Percentiles rank a stretch among this genome's conserved stretches.
Conservation (phyloP, 169 alveolate species). For the Theileria annulata region DNA sequence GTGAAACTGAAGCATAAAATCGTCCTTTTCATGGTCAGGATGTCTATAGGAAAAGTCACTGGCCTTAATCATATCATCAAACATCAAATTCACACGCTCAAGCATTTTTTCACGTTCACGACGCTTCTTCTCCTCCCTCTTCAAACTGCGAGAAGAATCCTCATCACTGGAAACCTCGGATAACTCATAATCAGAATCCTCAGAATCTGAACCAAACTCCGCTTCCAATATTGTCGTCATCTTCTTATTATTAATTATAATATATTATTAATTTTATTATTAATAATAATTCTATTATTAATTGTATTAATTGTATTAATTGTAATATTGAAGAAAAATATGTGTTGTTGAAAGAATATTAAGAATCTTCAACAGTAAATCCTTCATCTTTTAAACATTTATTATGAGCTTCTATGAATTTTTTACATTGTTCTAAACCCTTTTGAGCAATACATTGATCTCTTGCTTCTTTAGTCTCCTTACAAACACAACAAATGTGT, state of each 20-base stretch:
- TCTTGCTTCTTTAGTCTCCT: constrained; percentile 76
- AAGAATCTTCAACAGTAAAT: constrained; percentile 56
- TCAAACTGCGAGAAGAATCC: constrained; percentile 14
- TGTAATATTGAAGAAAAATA: background rate
- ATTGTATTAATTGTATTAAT: background rate
- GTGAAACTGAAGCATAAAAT: constrained; percentile 65
- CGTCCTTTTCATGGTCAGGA: constrained; percentile 9
- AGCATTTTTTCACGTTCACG: constrained; percentile 18
- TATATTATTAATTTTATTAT: background rate
- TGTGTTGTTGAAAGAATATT: background rate
- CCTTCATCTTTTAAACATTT: constrained; percentile 73
- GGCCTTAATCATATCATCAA: constrained; percentile 41
- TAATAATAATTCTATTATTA: background rate
- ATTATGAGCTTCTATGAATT: constrained; percentile 71
- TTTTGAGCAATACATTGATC: constrained; percentile 71
- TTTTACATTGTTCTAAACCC: constrained; percentile 69
- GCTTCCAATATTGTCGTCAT: constrained; percentile 59
- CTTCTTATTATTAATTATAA: too few relatives aligned
- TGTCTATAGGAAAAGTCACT: constrained; percentile 39
- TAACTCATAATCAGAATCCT: constrained; percentile 49
- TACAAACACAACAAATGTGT: constrained; percentile 73
- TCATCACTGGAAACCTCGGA: constrained; percentile 26
- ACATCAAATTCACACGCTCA: constrained; percentile 25
- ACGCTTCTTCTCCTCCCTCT: constrained; percentile 21
- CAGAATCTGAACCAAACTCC: constrained; percentile 49